Conservation (phyloP, 2,329 filamentous ascomycete genomes). For the Penicillium janthinellum region DNA sequence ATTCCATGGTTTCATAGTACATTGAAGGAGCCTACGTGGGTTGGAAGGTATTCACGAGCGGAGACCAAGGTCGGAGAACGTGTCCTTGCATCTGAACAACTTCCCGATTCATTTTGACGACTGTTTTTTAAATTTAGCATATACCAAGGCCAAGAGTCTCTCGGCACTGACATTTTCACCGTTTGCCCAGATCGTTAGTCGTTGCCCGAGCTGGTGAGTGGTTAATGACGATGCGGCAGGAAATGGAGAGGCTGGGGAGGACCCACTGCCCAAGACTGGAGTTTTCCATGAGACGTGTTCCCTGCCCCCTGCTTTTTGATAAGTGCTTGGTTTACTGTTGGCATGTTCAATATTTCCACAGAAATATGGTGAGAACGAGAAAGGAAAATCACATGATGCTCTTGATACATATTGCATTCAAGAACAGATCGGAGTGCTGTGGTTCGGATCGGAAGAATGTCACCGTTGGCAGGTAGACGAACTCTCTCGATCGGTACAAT, state of each 20-base stretch:
- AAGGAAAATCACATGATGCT: neutral
- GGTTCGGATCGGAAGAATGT: slow-evolving; percentile 1
- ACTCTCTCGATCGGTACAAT: neutral
- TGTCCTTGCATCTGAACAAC: neutral
- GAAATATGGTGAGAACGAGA: no score
- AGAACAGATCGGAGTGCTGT: neutral
- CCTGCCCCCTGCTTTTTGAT: slow-evolving; percentile 1
- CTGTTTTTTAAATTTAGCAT: neutral
- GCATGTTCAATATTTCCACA: neutral
- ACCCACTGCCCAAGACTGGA: neutral
- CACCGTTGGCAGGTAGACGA: no score
- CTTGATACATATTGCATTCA: neutral
- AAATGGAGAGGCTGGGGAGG: slow-evolving; percentile 8
- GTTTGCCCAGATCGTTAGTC: neutral
- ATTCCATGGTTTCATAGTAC: no score
- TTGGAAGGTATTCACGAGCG: neutral
- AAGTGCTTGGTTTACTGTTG: neutral
- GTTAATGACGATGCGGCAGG: neutral
- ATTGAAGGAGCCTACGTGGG: no score
- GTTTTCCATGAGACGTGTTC: neutral
- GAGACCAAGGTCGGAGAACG: neutral
- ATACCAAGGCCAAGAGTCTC: neutral
- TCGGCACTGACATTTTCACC: neutral
- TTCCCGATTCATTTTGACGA: neutral
- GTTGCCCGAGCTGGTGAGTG: neutral